Evolutionary conservation across 106 monocot species (phyloP).

Genomic region (Dioscorea zingiberensis): DNA sequence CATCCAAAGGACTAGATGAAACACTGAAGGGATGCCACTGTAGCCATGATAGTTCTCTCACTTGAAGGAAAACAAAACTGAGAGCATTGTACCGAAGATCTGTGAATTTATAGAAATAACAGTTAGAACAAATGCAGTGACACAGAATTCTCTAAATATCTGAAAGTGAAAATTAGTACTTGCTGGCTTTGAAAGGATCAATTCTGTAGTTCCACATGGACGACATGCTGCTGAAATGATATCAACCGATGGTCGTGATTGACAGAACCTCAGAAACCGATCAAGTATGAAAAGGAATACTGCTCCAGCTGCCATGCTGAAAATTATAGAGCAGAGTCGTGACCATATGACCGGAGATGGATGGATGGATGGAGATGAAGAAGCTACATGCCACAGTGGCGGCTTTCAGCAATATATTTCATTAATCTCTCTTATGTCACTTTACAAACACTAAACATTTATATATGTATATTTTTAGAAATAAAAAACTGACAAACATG

Average conservation of each 20-base stretch:
- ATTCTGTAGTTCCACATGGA: slow-evolving; percentile 83
- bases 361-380: too few relatives aligned
- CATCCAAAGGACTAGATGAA: slow-evolving; percentile 92
- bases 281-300: slow-evolving; percentile 83
- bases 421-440: too few relatives aligned
- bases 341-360: too few relatives aligned
- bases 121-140: neutral
- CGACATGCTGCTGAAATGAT: slow-evolving; percentile 68
- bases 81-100: slow-evolving; percentile 74
- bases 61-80: slow-evolving; percentile 87
- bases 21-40: slow-evolving; percentile 99
- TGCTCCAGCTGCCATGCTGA: slow-evolving; percentile 56
- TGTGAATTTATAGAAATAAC: slow-evolving; percentile 11
- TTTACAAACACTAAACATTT: too few relatives aligned
- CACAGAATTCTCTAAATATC: neutral
- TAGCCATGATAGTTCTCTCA: slow-evolving; percentile 66
- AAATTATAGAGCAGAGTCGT: too few relatives aligned
- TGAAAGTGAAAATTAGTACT: slow-evolving; percentile 28
- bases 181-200: slow-evolving; percentile 77
- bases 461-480: too few relatives aligned
- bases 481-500: too few relatives aligned
- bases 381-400: too few relatives aligned
- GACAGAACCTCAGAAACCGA: slow-evolving; percentile 81
- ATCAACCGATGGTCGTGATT: slow-evolving; percentile 60
- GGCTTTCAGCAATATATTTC: too few relatives aligned